Evolutionary conservation across 2,329 filamentous ascomycete species (phyloP).

Genomic region (Plenodomus lindquistii): DNA sequence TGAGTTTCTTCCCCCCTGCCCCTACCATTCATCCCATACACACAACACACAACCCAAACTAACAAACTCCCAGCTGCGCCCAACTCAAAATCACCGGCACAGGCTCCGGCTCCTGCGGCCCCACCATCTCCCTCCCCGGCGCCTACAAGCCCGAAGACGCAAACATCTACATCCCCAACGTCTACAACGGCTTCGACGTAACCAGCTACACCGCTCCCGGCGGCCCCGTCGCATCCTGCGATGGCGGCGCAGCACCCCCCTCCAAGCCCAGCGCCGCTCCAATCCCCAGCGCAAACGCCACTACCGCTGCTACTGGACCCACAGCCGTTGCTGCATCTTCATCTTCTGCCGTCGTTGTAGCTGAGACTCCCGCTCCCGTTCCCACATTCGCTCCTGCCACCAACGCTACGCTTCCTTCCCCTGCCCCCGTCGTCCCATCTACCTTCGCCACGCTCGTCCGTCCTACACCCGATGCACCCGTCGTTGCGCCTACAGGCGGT

Average conservation of each 20-base stretch:
- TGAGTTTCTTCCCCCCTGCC: neutral
- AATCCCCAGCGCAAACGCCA: constrained; percentile 12
- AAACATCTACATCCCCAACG: constrained; percentile 43
- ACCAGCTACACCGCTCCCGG: constrained; percentile 36
- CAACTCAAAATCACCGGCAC: constrained; percentile 51
- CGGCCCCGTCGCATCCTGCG: constrained; percentile 32
- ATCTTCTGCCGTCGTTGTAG: constrained; percentile 1
- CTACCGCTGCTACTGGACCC: constrained; percentile 8
- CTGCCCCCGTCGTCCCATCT: constrained; percentile 1
- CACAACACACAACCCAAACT: neutral
- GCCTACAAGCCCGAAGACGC: constrained; percentile 37
- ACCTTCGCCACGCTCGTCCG: constrained; percentile 11
- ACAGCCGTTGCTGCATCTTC: constrained; percentile 6
- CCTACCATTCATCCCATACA: neutral
- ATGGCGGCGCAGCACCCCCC: constrained; percentile 18
- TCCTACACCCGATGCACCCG: constrained; percentile 5
- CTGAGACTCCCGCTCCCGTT: neutral
- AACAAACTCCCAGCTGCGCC: constrained; percentile 33
- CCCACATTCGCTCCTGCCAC: neutral
- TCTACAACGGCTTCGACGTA: constrained; percentile 41
- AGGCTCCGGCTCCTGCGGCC: constrained; percentile 41
- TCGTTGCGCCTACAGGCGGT: constrained; percentile 8
- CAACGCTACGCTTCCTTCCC: neutral
- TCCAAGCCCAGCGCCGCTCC: constrained; percentile 10
- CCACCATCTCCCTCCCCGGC: constrained; percentile 48